phyloP scores from a whole-genome alignment of 139 green algal species.

The Pleodorina starrii region DNA sequence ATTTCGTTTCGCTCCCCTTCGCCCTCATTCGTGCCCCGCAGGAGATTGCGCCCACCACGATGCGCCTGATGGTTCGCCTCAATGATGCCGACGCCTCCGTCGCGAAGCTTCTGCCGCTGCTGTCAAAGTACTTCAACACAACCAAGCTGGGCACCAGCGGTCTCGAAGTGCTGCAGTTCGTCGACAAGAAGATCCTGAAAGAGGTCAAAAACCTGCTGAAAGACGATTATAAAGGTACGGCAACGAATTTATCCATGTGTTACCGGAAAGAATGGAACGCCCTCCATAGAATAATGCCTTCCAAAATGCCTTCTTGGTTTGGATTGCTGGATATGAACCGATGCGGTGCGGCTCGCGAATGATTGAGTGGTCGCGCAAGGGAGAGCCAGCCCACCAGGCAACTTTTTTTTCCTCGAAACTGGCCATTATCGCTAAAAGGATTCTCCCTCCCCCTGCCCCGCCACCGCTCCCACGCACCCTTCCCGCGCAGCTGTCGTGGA shows the following conservation, averaged over 20 bases:
- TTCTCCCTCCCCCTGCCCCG: no score
- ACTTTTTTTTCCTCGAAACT: no score
- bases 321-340: neutral
- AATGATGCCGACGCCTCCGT: neutral
- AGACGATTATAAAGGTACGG: constrained; percentile 12
- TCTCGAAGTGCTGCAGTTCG: constrained; percentile 49
- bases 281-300: neutral
- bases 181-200: neutral
- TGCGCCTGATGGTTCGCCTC: constrained; percentile 6
- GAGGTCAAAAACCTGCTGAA: constrained; percentile 44
- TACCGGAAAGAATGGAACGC: neutral
- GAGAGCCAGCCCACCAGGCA: no score
- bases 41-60: neutral
- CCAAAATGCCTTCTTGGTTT: neutral
- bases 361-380: no score
- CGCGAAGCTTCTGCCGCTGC: neutral
- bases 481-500: no score
- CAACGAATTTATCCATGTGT: neutral
- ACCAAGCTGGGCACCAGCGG: constrained; percentile 12
- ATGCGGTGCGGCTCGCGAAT: neutral
- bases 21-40: neutral
- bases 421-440: no score
- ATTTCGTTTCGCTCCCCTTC: neutral
- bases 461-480: no score
- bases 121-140: constrained; percentile 28